Base-by-base conservation (phyloP, 31 red algal species). In the Odonthalia washingtoniensis region DNA sequence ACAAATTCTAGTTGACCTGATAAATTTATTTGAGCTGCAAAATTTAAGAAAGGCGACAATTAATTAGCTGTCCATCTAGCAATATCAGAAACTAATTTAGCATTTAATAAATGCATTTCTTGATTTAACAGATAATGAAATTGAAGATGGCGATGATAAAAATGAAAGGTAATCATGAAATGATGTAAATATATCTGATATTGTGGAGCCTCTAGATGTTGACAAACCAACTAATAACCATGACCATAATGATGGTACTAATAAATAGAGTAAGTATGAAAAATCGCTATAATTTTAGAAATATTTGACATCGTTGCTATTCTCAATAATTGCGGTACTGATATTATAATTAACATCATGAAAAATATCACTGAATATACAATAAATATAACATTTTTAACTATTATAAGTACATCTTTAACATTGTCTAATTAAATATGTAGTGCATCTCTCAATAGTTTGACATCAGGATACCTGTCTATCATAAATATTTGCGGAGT, bases 151-250 rank as follows among this genome's bases (percentile, higher is more conserved):
- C 14, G 76, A 76, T 37, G 67, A 28, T 40, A 90, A 76, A 4
- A 81, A 66, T 1, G 46, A 12, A 52, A 77, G 87, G 49, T 90
- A 90, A 9, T 65, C 87, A 34, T 90, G 66, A 65, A 90, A 37
- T 43, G 61, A 73, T 16, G 72, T 40, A 69, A 77, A 90, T 3
- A 90, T 69, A 60, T 90, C 87, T 1, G 83, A 64, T 4, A 93
- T n/a, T 1, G 76, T 79, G 0, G 42, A 46, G 36, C 90, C 90
- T 4, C 77, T 65, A 16, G 83, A 75, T 26, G 90, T 40, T 12
- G 83, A 74, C 6, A 93, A 43, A 45, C 90, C 90, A 39, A 87
- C 83, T 3, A 86, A 70, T 26, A 83, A 64, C 90, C 87, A 90
- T 28, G 76, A 61, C 46, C 81, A 60, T 2, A 90, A 43, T 62